phyloP scores from a whole-genome alignment of 2,329 filamentous ascomycete genomes.

The Pseudonectria foliicola region DNA sequence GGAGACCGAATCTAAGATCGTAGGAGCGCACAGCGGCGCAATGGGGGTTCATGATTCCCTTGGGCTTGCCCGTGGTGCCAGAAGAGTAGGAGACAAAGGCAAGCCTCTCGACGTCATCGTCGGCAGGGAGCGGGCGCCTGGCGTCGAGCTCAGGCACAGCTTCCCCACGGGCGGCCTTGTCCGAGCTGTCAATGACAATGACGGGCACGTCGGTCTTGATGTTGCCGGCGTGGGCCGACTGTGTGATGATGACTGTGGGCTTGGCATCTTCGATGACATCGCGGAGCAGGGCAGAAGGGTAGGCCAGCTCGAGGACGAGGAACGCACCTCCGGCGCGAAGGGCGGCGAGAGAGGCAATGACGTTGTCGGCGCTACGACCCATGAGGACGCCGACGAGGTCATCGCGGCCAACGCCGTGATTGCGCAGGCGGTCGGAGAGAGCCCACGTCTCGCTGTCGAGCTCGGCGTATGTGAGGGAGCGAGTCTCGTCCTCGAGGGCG shows the following conservation, averaged over 20 bases:
- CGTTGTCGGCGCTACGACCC: constrained; percentile 69
- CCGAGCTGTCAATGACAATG: constrained; percentile 53
- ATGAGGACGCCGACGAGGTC: constrained; percentile 68
- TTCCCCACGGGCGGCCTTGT: constrained; percentile 21
- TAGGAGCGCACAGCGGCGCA: constrained; percentile 68
- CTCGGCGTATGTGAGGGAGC: constrained; percentile 64
- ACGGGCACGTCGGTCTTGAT: constrained; percentile 57
- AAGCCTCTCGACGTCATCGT: constrained; percentile 64
- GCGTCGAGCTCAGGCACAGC: constrained; percentile 27
- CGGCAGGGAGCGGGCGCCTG: constrained; percentile 46
- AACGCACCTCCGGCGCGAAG: constrained; percentile 74
- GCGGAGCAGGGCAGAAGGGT: constrained; percentile 64
- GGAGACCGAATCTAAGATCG: constrained; percentile 61
- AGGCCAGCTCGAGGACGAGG: constrained; percentile 72
- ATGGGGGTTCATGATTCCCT: constrained; percentile 76
- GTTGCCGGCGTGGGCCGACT: constrained; percentile 55
- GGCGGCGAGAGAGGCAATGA: constrained; percentile 71
- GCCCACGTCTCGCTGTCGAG: constrained; percentile 59
- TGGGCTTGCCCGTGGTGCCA: constrained; percentile 71
- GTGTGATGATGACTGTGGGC: constrained; percentile 64
- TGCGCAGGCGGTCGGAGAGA: constrained; percentile 58
- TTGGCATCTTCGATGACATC: constrained; percentile 72
- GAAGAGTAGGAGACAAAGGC: constrained; percentile 78
- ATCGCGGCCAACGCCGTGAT: constrained; percentile 64
- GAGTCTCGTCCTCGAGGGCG: constrained; percentile 64